Percentiles rank a stretch among this genome's conserved stretches.
Conservation (phyloP, 2,329 filamentous ascomycete species). For the Diaporthe longicolla region DNA sequence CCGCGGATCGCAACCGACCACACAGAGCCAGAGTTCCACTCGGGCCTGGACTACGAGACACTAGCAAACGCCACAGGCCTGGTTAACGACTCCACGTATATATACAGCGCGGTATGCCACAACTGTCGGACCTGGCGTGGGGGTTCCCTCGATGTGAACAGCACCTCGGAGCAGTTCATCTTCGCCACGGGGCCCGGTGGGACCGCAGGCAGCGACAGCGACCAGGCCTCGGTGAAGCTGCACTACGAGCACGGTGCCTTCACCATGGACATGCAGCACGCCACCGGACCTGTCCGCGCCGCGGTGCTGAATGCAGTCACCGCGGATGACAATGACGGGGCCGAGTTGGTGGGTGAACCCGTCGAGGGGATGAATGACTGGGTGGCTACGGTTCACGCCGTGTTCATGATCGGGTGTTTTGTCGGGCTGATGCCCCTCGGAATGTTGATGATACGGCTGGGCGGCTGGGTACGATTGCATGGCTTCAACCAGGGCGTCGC, state of each 20-base stretch:
- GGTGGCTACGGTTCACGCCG: conserved; percentile 60
- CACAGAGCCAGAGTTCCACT: conserved; percentile 65
- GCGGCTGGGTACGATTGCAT: conserved; percentile 68
- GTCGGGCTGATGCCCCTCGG: conserved; percentile 70
- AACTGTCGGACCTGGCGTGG: conserved; percentile 67
- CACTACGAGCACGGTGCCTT: conserved; percentile 70
- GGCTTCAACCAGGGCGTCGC: conserved; percentile 66
- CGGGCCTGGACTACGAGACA: conserved; percentile 59
- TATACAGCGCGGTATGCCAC: conserved; percentile 66
- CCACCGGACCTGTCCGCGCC: conserved; percentile 60
- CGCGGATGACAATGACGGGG: conserved; percentile 54
- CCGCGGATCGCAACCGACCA: conserved; percentile 65
- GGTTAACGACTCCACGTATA: conserved; percentile 58
- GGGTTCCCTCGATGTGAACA: conserved; percentile 66
- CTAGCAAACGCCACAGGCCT: conserved; percentile 63
- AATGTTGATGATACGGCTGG: conserved; percentile 65
- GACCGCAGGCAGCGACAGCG: conserved; percentile 58
- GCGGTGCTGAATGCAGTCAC: conserved; percentile 56
- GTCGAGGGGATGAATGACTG: conserved; percentile 53
- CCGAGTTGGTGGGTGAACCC: conserved; percentile 48
- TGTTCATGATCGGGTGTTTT: conserved; percentile 70
- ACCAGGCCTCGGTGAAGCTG: conserved; percentile 61
- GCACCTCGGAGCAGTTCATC: conserved; percentile 63
- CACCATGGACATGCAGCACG: conserved; percentile 67
- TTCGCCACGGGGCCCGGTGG: conserved; percentile 69